Conservation (phyloP, 306 rosid genomes). For the Spatholobus suberectus region DNA sequence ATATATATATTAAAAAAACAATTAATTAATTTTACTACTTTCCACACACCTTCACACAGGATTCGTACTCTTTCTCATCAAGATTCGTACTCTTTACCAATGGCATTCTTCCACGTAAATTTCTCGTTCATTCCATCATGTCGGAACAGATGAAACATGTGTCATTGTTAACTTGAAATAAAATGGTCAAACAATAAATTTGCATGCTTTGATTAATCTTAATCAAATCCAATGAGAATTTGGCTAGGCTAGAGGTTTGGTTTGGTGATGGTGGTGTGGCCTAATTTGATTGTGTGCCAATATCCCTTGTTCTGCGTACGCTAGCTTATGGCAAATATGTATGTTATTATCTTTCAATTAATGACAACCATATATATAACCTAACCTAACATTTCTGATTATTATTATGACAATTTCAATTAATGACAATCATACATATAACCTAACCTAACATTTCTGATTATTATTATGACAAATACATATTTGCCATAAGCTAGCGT, state of each 20-base stretch:
- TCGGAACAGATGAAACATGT: constrained; percentile 50
- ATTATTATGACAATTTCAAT: too few species aligned
- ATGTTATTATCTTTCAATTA: too few species aligned
- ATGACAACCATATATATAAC: too few species aligned
- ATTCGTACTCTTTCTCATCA: neutral
- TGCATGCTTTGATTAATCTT: neutral
- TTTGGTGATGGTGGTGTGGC: neutral
- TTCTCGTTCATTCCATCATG: constrained; percentile 43
- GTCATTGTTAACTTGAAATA: neutral
- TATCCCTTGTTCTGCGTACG: neutral
- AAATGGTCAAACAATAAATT: constrained; percentile 1
- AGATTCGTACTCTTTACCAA: constrained; percentile 38
- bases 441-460: too few species aligned
- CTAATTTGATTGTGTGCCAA: neutral
- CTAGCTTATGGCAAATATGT: too few species aligned
- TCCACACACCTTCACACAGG: neutral
- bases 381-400: neutral
- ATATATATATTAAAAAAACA: neutral
- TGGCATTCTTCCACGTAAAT: constrained; percentile 32
- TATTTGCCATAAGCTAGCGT: too few species aligned
- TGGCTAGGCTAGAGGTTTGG: neutral
- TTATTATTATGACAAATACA: too few species aligned
- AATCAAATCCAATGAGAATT: neutral
- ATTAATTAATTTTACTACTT: neutral
- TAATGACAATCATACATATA: too few species aligned